Base-by-base conservation (phyloP, 805 yeast species). In the Hanseniaspora thailandica region DNA sequence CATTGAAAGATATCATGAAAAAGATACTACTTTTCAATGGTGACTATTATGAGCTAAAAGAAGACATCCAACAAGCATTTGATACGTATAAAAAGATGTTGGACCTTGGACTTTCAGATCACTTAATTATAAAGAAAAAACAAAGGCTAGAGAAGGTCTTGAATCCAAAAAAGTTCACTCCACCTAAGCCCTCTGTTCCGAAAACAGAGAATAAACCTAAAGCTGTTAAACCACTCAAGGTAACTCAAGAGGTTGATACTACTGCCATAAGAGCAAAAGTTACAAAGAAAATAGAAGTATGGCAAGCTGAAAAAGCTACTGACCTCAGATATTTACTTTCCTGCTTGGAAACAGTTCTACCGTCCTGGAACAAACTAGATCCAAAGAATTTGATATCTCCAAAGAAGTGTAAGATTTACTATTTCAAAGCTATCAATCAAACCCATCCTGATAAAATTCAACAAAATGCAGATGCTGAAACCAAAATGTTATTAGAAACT, bases 371-470 rank as follows among this genome's bases (percentile, higher is more conserved):
- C 57, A 71, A 76, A 17, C 81, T 88, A 5, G 65, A 80, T 1
- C 66, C 83, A 62, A 74, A 82, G 4, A 97, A 90, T 54, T 70
- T 93, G 55, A 93, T 93, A 55, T 71, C 89, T 57, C 90, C 95
- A 19, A 89, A 88, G 60, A 88, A 85, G 64, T 97, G 88, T 36
- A 90, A 90, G 65, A 71, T 90, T 35, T 72, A 73, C 19, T 93
- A 93, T 41, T 81, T 93, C 88, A 86, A 84, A 66, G 87, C 96
- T 4, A 86, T 93, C 59, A 82, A 97, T 0, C 76, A 80, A 48
- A 94, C 96, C 2, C 93, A 89, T 66, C 80, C 90, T 0, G 99
- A 93, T 66, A 93, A 93, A 65, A 70, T 89, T 23, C 71, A 79
- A 6, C 63, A 68, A n/a, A 77, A 82, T 1, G 48, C 62, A 28